Evolutionary conservation across 805 yeast genomes (phyloP).

Genomic region (Pichia membranifaciens): DNA sequence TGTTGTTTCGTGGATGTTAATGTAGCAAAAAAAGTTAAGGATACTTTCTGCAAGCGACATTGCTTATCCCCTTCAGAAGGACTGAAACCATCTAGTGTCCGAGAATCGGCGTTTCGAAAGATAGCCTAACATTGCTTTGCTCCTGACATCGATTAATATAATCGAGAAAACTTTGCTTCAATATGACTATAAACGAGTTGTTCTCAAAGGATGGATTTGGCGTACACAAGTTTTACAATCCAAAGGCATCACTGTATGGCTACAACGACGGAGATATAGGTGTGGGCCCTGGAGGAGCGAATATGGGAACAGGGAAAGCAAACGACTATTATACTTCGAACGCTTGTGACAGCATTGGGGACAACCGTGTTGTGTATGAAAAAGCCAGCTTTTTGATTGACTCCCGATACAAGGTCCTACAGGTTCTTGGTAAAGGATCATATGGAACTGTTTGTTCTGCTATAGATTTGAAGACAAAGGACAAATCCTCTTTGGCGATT

Average conservation of each 20-base stretch:
- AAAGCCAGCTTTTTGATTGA: constrained; percentile 59
- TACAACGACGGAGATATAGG: not conserved
- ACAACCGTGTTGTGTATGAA: constrained; percentile 35
- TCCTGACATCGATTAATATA: no score
- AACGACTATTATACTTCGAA: not conserved
- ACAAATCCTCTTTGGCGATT: constrained; percentile 52
- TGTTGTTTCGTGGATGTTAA: no score
- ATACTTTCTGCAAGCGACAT: no score
- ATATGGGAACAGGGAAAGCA: no score
- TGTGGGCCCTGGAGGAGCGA: not conserved
- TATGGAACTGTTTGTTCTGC: constrained; percentile 86
- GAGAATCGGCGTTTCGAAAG: no score
- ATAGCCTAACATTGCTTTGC: no score
- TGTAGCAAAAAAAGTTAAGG: no score
- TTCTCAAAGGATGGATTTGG: constrained; percentile 4
- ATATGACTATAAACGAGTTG: constrained; percentile 7
- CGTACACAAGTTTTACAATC: constrained; percentile 1
- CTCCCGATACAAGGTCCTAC: constrained; percentile 49
- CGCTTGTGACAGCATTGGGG: not conserved
- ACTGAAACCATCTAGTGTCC: no score
- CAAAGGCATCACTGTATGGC: not conserved
- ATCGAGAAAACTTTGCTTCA: not conserved
- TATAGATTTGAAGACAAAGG: constrained; percentile 39
- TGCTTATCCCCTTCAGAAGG: no score
- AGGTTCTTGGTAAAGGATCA: constrained; percentile 73